Conservation (phyloP, 495 filamentous ascomycete genomes). For the Clavariopsis aquatica region DNA sequence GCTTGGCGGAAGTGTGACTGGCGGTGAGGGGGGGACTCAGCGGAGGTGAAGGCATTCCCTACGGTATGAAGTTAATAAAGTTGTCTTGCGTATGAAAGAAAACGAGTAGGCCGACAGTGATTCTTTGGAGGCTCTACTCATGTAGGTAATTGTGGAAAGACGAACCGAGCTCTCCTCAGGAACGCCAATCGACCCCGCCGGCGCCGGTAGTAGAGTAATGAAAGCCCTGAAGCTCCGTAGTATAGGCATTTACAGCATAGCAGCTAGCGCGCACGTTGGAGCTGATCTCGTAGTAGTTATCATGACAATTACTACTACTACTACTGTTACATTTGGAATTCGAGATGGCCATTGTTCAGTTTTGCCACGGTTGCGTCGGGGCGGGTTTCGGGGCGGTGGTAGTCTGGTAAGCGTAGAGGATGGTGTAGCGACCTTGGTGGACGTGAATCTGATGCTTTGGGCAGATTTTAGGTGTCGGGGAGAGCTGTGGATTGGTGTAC, state of each 20-base stretch:
- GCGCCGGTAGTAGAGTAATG: constrained; percentile 92
- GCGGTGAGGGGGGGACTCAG: constrained; percentile 81
- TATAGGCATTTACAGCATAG: constrained; percentile 64
- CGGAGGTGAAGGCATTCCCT: constrained; percentile 69
- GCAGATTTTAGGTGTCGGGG: too few relatives aligned
- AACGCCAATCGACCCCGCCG: constrained; percentile 90
- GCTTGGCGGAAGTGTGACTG: constrained; percentile 56
- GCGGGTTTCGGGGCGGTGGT: constrained; percentile 7
- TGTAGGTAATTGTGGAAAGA: background rate
- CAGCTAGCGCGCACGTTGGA: constrained; percentile 79
- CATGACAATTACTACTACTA: constrained; percentile 72
- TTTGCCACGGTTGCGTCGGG: constrained; percentile 46
- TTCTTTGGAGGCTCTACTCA: background rate
- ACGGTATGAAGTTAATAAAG: constrained; percentile 17
- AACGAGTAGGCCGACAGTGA: too few relatives aligned
- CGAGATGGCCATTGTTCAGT: constrained; percentile 44
- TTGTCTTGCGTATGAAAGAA: background rate
- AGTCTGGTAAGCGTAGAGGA: background rate
- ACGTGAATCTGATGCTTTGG: background rate
- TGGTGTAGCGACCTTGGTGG: background rate
- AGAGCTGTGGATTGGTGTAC: background rate
- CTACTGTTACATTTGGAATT: constrained; percentile 59
- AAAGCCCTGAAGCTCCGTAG: constrained; percentile 69
- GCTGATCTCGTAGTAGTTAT: constrained; percentile 46
- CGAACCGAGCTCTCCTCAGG: constrained; percentile 82